These are phyloP conservation scores for Laguncularia racemosa DNA, from an alignment of 345 rosid genomes.

Conservation along the genomic window DNA sequence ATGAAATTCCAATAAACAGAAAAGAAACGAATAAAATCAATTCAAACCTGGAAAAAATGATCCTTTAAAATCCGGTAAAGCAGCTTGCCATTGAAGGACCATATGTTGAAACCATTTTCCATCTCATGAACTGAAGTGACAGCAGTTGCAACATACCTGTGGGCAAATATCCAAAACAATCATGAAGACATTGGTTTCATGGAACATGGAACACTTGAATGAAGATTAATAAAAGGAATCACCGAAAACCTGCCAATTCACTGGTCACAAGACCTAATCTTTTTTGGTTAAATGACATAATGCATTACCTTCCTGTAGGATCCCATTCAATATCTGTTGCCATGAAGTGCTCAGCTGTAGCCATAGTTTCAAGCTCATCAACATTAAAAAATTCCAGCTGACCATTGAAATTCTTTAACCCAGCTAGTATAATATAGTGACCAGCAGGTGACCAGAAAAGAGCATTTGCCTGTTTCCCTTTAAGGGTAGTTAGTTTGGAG, in stretches of 20 bases:
- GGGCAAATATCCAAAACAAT: slow-evolving; percentile 2
- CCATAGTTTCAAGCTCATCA: slow-evolving; percentile 97
- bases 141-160: slow-evolving; percentile 75
- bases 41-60: slow-evolving; percentile 84
- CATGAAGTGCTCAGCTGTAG: slow-evolving; percentile 87
- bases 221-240: not conserved
- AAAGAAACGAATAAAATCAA: not conserved
- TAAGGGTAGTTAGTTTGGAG: slow-evolving; percentile 71
- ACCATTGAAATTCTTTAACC: slow-evolving; percentile 88
- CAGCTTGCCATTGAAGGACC: slow-evolving; percentile 92
- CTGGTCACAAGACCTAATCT: not conserved
- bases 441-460: slow-evolving; percentile 97
- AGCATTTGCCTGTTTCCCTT: slow-evolving; percentile 90
- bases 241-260: not conserved
- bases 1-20: not conserved
- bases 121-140: slow-evolving; percentile 95
- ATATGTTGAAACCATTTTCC: slow-evolving; percentile 93
- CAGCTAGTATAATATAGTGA: slow-evolving; percentile 74
- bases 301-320: slow-evolving; percentile 85
- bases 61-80: slow-evolving; percentile 78
- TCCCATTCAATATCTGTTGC: slow-evolving; percentile 98
- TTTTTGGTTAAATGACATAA: not conserved
- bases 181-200: not conserved
- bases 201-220: too few relatives aligned
- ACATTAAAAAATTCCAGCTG: slow-evolving; percentile 88